Percentiles rank a stretch among this genome's conserved stretches.
Conservation (phyloP, 371 early-diverging fungal species). For the Syncephalastrum monosporum region DNA sequence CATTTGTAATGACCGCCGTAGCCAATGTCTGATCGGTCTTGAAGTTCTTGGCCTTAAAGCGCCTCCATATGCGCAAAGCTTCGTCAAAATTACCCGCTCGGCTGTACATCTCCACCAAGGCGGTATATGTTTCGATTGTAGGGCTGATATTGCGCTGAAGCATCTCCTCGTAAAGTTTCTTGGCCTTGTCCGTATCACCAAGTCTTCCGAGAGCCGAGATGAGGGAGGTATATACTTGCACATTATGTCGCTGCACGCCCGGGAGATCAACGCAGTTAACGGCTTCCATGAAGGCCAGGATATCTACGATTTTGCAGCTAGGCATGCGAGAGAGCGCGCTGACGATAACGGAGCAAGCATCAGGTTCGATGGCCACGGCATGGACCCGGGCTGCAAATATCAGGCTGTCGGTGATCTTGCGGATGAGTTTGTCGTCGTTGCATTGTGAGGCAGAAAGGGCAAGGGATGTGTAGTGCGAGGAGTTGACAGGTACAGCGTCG, state of each 20-base stretch:
- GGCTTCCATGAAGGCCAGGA: constrained; percentile 27
- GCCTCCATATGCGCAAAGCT: constrained; percentile 10
- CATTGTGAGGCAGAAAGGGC: constrained; percentile 9
- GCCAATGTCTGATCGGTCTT: constrained; percentile 20
- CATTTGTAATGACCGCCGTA: constrained; percentile 35
- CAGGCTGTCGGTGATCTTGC: no score
- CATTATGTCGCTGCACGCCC: constrained; percentile 22
- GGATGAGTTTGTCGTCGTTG: no score
- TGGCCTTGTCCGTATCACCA: constrained; percentile 29
- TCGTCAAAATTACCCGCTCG: constrained; percentile 32
- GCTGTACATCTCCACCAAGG: constrained; percentile 37
- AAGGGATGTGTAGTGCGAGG: constrained; percentile 34
- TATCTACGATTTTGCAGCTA: constrained; percentile 7
- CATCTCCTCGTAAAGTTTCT: constrained; percentile 39
- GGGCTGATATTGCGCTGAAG: constrained; percentile 25
- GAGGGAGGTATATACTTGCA: constrained; percentile 43
- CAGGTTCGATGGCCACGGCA: not conserved
- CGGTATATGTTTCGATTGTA: constrained; percentile 29
- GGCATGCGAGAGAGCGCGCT: constrained; percentile 20
- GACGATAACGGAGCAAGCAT: constrained; percentile 31
- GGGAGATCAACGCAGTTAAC: constrained; percentile 10
- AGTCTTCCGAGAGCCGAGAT: constrained; percentile 36
- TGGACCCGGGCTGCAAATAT: no score
- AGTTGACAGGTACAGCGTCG: constrained; percentile 7
- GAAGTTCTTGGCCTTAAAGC: constrained; percentile 10